Percentiles rank a stretch among this genome's conserved stretches.
Evolutionary conservation across 164 flowering plant species (phyloP).

Genomic region (Stephania yunnanensis): DNA sequence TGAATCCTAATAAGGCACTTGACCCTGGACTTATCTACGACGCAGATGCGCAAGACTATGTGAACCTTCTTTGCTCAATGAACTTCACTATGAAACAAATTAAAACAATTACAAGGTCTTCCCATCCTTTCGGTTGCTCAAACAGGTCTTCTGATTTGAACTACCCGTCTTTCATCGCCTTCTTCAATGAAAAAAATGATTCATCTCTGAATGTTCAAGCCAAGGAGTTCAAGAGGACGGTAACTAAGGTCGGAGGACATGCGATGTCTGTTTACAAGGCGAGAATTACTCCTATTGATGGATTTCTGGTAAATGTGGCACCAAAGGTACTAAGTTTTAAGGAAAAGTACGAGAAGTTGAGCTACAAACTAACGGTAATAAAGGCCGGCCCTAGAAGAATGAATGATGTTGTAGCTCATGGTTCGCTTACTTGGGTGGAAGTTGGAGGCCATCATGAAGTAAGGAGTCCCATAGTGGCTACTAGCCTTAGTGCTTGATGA

Average conservation of each 20-base stretch:
- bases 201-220: constrained; percentile 14
- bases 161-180: constrained; percentile 66
- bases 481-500: constrained; percentile 17
- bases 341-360: constrained; percentile 37
- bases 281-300: constrained; percentile 29
- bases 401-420: constrained; percentile 28
- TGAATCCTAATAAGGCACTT: constrained; percentile 60
- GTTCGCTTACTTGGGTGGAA: constrained; percentile 51
- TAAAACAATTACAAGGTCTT: constrained; percentile 30
- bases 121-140: constrained; percentile 25
- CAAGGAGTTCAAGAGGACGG: constrained; percentile 40
- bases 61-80: constrained; percentile 47
- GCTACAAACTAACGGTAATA: constrained; percentile 29
- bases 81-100: constrained; percentile 45
- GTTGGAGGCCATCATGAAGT: constrained; percentile 33
- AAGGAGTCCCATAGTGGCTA: constrained; percentile 59
- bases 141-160: constrained; percentile 47
- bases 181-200: constrained; percentile 21
- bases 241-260: constrained; percentile 50
- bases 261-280: constrained; percentile 35
- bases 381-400: constrained; percentile 23
- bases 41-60: constrained; percentile 32
- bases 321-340: constrained; percentile 43
- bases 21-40: constrained; percentile 70
- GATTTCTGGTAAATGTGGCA: constrained; percentile 37